Evolutionary conservation across 352 stramenopile species (phyloP).

Genomic region (Globisporangium lucens): DNA sequence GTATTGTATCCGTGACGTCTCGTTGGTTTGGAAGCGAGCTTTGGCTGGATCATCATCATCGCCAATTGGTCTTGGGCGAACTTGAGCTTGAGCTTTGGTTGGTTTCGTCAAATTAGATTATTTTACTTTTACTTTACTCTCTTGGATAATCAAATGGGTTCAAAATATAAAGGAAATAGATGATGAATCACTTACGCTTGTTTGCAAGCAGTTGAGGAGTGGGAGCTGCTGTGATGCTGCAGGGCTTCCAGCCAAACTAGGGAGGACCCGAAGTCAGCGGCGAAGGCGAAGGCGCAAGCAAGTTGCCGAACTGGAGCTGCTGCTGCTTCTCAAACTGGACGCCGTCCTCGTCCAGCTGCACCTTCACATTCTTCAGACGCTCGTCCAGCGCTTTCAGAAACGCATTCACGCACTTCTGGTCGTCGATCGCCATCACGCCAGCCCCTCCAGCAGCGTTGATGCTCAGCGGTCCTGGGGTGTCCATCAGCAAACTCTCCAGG

Average conservation of each 20-base stretch:
- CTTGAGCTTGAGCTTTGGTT: no score
- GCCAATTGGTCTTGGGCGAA: no score
- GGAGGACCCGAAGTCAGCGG: slow-evolving; percentile 4
- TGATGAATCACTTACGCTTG: not conserved
- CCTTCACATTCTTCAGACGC: slow-evolving; percentile 49
- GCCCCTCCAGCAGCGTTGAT: slow-evolving; percentile 3
- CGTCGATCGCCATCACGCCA: slow-evolving; percentile 30
- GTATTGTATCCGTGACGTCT: not conserved
- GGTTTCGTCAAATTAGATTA: slow-evolving; percentile 4
- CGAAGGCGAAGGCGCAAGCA: not conserved
- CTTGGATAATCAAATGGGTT: slow-evolving; percentile 1
- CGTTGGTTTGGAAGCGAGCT: not conserved
- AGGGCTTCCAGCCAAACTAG: not conserved
- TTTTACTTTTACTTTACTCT: slow-evolving; percentile 19
- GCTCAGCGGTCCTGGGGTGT: slow-evolving; percentile 21
- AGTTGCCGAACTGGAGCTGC: slow-evolving; percentile 1
- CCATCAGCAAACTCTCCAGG: slow-evolving; percentile 60
- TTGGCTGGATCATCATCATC: not conserved
- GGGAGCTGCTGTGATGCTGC: no score
- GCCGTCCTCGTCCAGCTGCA: slow-evolving; percentile 20
- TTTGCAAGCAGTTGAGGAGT: no score
- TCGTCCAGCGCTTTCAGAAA: slow-evolving; percentile 52
- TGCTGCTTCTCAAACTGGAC: not conserved
- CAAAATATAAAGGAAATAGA: slow-evolving; percentile 4
- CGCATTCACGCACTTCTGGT: slow-evolving; percentile 50